Evolutionary conservation across 192 early-diverging fungal species (phyloP).

Genomic region (Thamnidium elegans): DNA sequence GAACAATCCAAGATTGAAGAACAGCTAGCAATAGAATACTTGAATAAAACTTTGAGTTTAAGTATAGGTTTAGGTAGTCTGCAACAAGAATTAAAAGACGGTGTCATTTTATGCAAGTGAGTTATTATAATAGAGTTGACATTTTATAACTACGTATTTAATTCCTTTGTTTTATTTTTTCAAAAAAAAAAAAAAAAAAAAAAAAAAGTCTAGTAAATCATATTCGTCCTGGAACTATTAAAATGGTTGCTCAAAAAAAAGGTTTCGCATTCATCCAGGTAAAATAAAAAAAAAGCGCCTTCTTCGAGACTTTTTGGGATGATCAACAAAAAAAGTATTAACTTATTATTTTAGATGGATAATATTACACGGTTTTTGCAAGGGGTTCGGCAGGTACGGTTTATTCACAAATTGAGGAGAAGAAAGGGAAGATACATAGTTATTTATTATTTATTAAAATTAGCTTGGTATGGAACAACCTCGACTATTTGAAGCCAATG

Average conservation of each 20-base stretch:
- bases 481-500: constrained; percentile 79
- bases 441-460: not conserved
- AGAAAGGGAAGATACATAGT: not conserved
- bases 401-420: not conserved
- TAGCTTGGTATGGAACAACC: constrained; percentile 67
- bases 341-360: constrained; percentile 65
- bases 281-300: not conserved
- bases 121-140: constrained; percentile 14
- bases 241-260: constrained; percentile 64
- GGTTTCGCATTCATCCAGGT: constrained; percentile 72
- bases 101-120: constrained; percentile 76
- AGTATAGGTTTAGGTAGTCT: constrained; percentile 29
- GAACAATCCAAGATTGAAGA: constrained; percentile 24
- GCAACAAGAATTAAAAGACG: constrained; percentile 65
- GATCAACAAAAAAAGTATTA: not conserved
- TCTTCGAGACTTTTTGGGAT: no score
- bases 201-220: constrained; percentile 65
- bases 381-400: constrained; percentile 56
- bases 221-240: constrained; percentile 69
- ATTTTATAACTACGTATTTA: not conserved
- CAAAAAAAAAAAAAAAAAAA: no score
- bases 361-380: constrained; percentile 75
- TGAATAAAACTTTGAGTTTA: constrained; percentile 2
- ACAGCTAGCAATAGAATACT: constrained; percentile 12
- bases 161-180: no score